These are phyloP conservation scores for Cytospora schulzeri DNA, from an alignment of 2,329 filamentous ascomycete genomes.

Conservation along the genomic window DNA sequence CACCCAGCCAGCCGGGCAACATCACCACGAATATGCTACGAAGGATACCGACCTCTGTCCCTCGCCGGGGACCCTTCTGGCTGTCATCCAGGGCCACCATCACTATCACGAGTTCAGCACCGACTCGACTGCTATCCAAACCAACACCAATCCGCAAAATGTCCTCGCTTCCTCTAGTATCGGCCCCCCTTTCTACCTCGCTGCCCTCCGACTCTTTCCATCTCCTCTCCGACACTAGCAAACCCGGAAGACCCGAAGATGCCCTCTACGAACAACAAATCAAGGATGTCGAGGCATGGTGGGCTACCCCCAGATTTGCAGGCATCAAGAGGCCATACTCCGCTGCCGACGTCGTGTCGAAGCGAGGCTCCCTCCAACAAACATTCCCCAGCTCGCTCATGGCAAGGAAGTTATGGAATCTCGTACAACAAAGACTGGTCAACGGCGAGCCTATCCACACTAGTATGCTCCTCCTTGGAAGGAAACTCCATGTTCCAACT, in stretches of 20 bases:
- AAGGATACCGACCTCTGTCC: constrained; percentile 22
- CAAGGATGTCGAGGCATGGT: constrained; percentile 86
- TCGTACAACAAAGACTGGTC: constrained; percentile 76
- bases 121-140: constrained; percentile 37
- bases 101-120: background rate
- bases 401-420: constrained; percentile 91
- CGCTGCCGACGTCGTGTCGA: constrained; percentile 88
- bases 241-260: constrained; percentile 81
- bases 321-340: constrained; percentile 93
- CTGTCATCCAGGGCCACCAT: background rate
- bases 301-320: constrained; percentile 79
- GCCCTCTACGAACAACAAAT: constrained; percentile 82
- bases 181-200: constrained; percentile 62
- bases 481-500: background rate
- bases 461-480: constrained; percentile 55
- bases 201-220: constrained; percentile 80
- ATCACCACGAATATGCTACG: constrained; percentile 22
- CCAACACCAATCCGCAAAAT: constrained; percentile 50
- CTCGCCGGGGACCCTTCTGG: background rate
- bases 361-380: constrained; percentile 84
- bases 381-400: constrained; percentile 91
- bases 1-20: background rate
- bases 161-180: constrained; percentile 54
- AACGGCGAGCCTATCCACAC: constrained; percentile 91
- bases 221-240: constrained; percentile 74